phyloP scores from a whole-genome alignment of 306 rosid genomes.

The Quercus suber region DNA sequence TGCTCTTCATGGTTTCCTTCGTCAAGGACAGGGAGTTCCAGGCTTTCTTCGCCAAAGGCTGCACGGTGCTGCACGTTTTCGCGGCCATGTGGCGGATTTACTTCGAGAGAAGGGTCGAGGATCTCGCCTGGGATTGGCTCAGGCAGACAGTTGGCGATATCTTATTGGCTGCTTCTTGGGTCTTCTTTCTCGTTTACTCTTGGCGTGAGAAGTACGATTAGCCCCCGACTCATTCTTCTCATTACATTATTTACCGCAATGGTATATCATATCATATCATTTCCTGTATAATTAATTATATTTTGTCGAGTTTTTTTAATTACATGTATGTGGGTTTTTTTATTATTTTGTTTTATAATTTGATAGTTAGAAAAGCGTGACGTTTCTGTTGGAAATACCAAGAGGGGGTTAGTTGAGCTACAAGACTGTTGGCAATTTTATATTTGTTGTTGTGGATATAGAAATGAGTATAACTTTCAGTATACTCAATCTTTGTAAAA shows the following conservation, averaged over 20 bases:
- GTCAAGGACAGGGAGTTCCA: slow-evolving; percentile 81
- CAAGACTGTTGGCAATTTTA: too few relatives aligned
- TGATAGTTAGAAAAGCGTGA: too few relatives aligned
- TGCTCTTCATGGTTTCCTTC: slow-evolving; percentile 83
- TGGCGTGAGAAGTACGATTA: slow-evolving; percentile 96
- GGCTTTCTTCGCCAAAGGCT: slow-evolving; percentile 78
- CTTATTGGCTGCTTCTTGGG: slow-evolving; percentile 78
- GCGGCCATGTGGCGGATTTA: slow-evolving; percentile 85
- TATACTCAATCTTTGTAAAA: too few relatives aligned
- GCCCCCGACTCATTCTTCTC: not conserved
- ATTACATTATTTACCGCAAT: too few relatives aligned
- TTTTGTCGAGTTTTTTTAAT: not conserved
- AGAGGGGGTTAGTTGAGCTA: too few relatives aligned
- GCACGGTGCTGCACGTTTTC: slow-evolving; percentile 62
- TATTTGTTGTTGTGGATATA: too few relatives aligned
- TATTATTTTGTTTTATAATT: not conserved
- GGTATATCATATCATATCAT: too few relatives aligned
- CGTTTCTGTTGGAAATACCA: too few relatives aligned
- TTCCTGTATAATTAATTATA: too few relatives aligned
- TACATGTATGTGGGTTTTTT: not conserved
- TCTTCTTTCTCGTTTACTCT: slow-evolving; percentile 75
- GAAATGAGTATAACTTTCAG: too few relatives aligned
- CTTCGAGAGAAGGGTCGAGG: slow-evolving; percentile 85
- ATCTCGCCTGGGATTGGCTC: slow-evolving; percentile 89
- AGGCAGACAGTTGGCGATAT: slow-evolving; percentile 87